Percentiles rank a stretch among this genome's conserved stretches.
Conservation (phyloP, 164 flowering plant genomes). For the Nelumbo lutea region DNA sequence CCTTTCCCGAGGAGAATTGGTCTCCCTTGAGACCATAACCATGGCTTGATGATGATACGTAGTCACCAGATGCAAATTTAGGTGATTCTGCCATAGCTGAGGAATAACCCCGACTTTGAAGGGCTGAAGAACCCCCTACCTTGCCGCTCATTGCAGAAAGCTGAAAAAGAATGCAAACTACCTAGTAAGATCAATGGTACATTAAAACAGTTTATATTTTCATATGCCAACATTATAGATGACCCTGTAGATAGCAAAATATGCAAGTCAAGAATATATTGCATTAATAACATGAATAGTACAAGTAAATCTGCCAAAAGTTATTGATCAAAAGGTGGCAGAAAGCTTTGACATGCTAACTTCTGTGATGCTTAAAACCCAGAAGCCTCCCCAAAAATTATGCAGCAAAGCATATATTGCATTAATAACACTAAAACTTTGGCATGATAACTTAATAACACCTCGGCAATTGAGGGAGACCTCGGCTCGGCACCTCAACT, state of each 20-base stretch:
- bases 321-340: neutral
- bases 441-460: no score
- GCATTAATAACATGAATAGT: neutral
- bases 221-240: neutral
- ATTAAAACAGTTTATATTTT: neutral
- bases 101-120: conserved; percentile 69
- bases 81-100: conserved; percentile 59
- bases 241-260: neutral
- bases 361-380: neutral
- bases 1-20: conserved; percentile 49
- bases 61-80: conserved; percentile 52
- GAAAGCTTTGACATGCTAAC: neutral
- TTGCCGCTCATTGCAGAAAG: conserved; percentile 45
- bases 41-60: conserved; percentile 54
- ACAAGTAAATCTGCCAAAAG: neutral
- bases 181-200: neutral
- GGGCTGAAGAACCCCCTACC: conserved; percentile 40
- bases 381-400: neutral
- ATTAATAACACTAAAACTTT: no score
- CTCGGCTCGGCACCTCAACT: no score
- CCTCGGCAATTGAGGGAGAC: no score
- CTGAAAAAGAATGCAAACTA: conserved; percentile 24
- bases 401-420: neutral
- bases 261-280: no score
- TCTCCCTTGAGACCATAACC: conserved; percentile 67